These are phyloP conservation scores for Lenzites betulinus DNA, from an alignment of 768 basidiomycete genomes.

Conservation along the genomic window DNA sequence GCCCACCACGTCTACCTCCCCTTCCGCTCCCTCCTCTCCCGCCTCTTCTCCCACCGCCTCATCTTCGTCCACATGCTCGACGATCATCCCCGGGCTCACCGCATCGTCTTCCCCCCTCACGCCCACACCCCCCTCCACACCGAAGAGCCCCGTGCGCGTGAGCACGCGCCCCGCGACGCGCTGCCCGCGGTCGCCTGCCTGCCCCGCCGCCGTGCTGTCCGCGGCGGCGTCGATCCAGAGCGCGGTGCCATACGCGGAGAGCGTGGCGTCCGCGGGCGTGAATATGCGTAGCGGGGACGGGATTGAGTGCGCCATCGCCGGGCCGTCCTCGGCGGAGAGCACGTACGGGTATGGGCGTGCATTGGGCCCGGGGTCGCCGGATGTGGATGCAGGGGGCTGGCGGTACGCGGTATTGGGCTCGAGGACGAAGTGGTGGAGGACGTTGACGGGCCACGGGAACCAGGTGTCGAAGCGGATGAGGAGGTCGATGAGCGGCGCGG, in stretches of 20 bases:
- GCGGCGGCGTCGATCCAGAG: slow-evolving; percentile 69
- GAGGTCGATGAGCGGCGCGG: slow-evolving; percentile 44
- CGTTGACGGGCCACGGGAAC: slow-evolving; percentile 70
- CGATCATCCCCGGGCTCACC: slow-evolving; percentile 10
- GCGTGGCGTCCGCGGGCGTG: slow-evolving; percentile 50
- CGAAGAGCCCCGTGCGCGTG: background rate
- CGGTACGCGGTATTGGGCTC: slow-evolving; percentile 41
- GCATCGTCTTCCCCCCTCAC: slow-evolving; percentile 2
- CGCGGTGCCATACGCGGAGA: slow-evolving; percentile 62
- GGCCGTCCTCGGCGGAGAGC: slow-evolving; percentile 9
- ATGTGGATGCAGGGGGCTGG: background rate
- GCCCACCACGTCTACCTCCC: slow-evolving; percentile 3
- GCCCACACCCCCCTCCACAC: background rate
- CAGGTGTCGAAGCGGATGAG: slow-evolving; percentile 60
- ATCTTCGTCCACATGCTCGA: background rate
- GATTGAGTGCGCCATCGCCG: slow-evolving; percentile 20
- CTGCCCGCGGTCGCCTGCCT: slow-evolving; percentile 50
- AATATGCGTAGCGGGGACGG: slow-evolving; percentile 53
- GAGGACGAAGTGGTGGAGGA: slow-evolving; percentile 63
- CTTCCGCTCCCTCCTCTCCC: background rate
- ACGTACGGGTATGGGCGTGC: slow-evolving; percentile 19
- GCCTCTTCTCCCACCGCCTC: background rate
- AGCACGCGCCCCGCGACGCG: slow-evolving; percentile 53
- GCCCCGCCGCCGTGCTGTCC: slow-evolving; percentile 36
- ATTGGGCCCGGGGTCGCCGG: background rate